phyloP scores from a whole-genome alignment of 2,329 filamentous ascomycete genomes.

The Ophiostoma triangulosporum region DNA sequence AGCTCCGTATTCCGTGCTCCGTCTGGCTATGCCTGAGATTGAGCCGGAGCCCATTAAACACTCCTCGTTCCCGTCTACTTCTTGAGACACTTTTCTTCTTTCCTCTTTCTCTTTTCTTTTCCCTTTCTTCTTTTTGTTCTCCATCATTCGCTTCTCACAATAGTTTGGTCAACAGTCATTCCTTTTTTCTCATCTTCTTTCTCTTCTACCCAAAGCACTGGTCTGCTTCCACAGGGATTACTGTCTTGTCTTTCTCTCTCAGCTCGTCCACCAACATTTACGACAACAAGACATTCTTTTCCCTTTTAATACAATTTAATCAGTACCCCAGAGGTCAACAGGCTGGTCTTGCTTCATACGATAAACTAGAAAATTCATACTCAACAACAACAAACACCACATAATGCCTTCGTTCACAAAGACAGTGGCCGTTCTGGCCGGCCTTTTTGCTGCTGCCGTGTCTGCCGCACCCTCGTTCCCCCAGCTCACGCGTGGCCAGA shows the following conservation, averaged over 20 bases:
- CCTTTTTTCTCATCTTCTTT: constrained; percentile 12
- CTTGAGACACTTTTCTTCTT: not conserved
- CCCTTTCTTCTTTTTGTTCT: not conserved
- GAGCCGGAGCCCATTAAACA: too few species aligned
- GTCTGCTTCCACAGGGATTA: constrained; percentile 31
- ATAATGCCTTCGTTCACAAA: constrained; percentile 35
- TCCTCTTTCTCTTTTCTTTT: not conserved
- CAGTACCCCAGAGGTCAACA: constrained; percentile 19
- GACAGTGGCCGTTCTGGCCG: constrained; percentile 28
- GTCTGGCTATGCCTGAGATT: too few species aligned
- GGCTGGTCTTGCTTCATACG: constrained; percentile 25
- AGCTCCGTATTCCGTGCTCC: not conserved
- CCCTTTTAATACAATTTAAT: constrained; percentile 19
- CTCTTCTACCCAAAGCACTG: constrained; percentile 32
- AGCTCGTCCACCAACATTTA: not conserved
- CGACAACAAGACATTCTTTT: constrained; percentile 2
- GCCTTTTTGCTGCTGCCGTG: constrained; percentile 30
- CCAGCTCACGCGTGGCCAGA: constrained; percentile 30
- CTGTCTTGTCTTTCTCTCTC: constrained; percentile 23
- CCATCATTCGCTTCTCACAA: constrained; percentile 3
- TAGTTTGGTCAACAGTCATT: constrained; percentile 5
- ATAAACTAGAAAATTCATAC: constrained; percentile 15
- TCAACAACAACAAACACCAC: constrained; percentile 15
- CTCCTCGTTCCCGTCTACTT: not conserved
- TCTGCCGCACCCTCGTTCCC: constrained; percentile 28